phyloP scores from a whole-genome alignment of 176 grass and related monocot genomes.

The Carex parvula region DNA sequence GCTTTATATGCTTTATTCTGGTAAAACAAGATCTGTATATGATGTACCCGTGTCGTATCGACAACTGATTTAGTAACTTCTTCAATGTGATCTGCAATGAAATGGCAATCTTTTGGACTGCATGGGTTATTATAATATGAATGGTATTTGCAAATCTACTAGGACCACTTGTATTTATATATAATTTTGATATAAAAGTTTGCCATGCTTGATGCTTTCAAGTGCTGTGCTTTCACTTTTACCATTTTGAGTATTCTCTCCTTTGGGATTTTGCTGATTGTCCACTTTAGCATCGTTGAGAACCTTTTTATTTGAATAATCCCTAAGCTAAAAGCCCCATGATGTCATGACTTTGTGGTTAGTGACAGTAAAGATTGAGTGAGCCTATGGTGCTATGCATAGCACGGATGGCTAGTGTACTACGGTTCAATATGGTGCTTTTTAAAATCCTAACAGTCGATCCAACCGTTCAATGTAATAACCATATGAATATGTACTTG shows the following conservation, averaged over 20 bases:
- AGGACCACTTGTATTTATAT: constrained; percentile 9
- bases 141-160: constrained; percentile 19
- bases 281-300: not conserved
- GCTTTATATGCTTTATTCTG: constrained; percentile 1
- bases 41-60: not conserved
- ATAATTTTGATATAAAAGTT: not conserved
- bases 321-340: not conserved
- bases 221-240: not conserved
- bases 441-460: no score
- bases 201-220: not conserved
- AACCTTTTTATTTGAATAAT: constrained; percentile 20
- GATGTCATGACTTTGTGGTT: not conserved
- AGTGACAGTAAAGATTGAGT: not conserved
- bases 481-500: no score
- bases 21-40: constrained; percentile 7
- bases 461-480: no score
- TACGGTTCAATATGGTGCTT: no score
- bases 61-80: not conserved
- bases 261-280: not conserved
- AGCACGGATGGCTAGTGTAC: no score
- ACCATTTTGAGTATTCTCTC: constrained; percentile 9
- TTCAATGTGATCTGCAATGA: not conserved
- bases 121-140: not conserved
- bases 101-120: not conserved
- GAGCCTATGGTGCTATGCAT: no score